A percentile compares a stretch with the other conserved stretches of the same genome.
These are phyloP conservation scores for Globisporangium abappressorium DNA, from an alignment of 352 stramenopile species.

Conservation along the genomic window DNA sequence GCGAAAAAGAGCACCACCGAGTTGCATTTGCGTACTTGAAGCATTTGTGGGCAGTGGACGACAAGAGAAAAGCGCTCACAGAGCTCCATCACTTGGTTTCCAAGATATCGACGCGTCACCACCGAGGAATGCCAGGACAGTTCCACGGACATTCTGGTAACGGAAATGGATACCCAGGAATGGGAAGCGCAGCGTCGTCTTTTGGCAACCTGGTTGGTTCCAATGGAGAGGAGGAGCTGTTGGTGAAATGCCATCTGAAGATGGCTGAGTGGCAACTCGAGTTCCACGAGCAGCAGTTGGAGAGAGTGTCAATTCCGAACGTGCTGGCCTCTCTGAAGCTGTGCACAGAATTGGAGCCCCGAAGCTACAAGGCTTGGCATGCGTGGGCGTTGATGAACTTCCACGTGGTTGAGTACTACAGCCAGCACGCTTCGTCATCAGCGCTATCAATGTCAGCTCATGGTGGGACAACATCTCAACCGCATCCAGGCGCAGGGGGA, in stretches of 20 bases:
- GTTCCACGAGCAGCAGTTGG: conserved; percentile 78
- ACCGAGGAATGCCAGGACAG: conserved; percentile 23
- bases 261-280: conserved; percentile 84
- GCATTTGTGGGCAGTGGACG: conserved; percentile 90
- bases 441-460: conserved; percentile 17
- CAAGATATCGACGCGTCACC: conserved; percentile 63
- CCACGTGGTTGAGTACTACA: conserved; percentile 91
- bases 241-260: conserved; percentile 85
- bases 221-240: conserved; percentile 55
- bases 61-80: conserved; percentile 86
- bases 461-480: conserved; percentile 9
- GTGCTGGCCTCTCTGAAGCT: conserved; percentile 67
- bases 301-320: conserved; percentile 63
- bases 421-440: conserved; percentile 37
- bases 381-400: conserved; percentile 98
- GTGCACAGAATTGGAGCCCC: conserved; percentile 68
- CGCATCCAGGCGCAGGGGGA: conserved; percentile 10
- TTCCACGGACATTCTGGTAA: conserved; percentile 12
- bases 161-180: conserved; percentile 1
- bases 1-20: conserved; percentile 89
- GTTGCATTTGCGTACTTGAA: conserved; percentile 95
- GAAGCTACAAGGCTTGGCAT: conserved; percentile 93
- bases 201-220: conserved; percentile 12
- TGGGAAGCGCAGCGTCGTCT: conserved; percentile 16
- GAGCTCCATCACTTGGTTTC: conserved; percentile 83